These are phyloP conservation scores for Yamadazyma diddensiae DNA, from an alignment of 1,139 yeast species.

Conservation along the genomic window DNA sequence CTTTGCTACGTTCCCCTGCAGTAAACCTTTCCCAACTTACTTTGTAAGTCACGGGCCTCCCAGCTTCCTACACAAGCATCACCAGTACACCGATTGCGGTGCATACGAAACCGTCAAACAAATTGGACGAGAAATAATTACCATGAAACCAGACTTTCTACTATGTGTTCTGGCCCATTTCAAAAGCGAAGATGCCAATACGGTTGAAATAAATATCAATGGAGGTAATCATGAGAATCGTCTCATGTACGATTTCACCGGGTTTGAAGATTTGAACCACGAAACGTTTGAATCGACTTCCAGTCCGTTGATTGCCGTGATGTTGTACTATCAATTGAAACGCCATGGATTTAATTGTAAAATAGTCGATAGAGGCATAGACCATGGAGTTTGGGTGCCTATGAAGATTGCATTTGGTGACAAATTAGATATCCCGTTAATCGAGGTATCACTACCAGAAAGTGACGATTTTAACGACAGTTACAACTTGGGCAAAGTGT, in stretches of 20 bases:
- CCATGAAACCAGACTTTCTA: conserved; percentile 57
- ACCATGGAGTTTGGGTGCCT: conserved; percentile 85
- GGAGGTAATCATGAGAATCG: conserved; percentile 18
- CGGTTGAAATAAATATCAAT: conserved; percentile 48
- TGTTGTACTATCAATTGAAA: conserved; percentile 40
- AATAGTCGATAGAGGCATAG: conserved; percentile 58
- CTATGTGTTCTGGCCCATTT: conserved; percentile 75
- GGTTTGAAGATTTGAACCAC: conserved; percentile 59
- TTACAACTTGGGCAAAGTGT: conserved; percentile 53
- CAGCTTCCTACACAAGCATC: conserved; percentile 54
- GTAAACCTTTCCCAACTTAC: conserved; percentile 45
- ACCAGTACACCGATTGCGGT: conserved; percentile 47
- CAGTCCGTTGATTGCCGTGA: conserved; percentile 39
- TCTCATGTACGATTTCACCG: conserved; percentile 69
- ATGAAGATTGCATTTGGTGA: conserved; percentile 66
- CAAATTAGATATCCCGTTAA: conserved; percentile 47
- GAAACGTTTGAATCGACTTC: conserved; percentile 56
- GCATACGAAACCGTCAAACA: conserved; percentile 53
- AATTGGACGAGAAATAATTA: conserved; percentile 54
- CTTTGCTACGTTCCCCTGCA: conserved; percentile 12
- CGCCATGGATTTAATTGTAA: conserved; percentile 43
- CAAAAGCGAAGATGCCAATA: conserved; percentile 47
- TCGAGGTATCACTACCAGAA: conserved; percentile 63
- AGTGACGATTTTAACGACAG: conserved; percentile 47
- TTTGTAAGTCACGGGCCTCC: conserved; percentile 83